These are phyloP conservation scores for Plasmopara viticola DNA, from an alignment of 352 stramenopile genomes.

Conservation along the genomic window DNA sequence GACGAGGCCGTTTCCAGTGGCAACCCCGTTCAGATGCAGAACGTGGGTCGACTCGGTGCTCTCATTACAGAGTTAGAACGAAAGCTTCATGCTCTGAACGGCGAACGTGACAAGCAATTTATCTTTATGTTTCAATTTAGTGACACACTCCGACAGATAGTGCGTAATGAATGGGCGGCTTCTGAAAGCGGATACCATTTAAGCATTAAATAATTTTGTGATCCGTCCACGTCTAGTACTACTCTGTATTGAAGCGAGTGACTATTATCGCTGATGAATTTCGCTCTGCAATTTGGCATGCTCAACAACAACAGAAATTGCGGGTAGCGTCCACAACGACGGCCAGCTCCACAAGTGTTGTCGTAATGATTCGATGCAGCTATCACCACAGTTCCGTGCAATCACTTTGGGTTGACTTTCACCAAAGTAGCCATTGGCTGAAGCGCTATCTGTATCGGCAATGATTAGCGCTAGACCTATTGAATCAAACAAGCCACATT, in stretches of 20 bases:
- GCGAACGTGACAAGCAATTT: slow-evolving; percentile 50
- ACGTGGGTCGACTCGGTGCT: slow-evolving; percentile 32
- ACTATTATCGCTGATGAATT: too few relatives aligned
- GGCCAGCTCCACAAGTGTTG: too few relatives aligned
- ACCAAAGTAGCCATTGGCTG: too few relatives aligned
- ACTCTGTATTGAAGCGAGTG: not conserved
- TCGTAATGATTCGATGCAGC: too few relatives aligned
- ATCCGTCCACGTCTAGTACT: not conserved
- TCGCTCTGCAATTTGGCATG: too few relatives aligned
- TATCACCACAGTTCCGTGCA: too few relatives aligned
- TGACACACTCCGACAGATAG: slow-evolving; percentile 28
- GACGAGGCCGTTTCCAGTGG: slow-evolving; percentile 41
- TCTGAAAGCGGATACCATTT: slow-evolving; percentile 6
- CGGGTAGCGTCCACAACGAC: too few relatives aligned
- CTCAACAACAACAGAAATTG: too few relatives aligned
- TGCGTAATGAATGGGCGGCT: slow-evolving; percentile 24
- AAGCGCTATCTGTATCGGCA: too few relatives aligned
- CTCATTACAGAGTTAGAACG: slow-evolving; percentile 31
- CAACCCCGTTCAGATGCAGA: slow-evolving; percentile 35
- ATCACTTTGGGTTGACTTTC: too few relatives aligned
- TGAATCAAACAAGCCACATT: too few relatives aligned
- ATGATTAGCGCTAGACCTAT: too few relatives aligned
- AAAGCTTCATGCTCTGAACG: slow-evolving; percentile 23
- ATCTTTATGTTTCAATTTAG: slow-evolving; percentile 66
- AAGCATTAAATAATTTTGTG: not conserved